phyloP scores from a whole-genome alignment of 2,329 filamentous ascomycete genomes.

The Achaetomium macrosporum region DNA sequence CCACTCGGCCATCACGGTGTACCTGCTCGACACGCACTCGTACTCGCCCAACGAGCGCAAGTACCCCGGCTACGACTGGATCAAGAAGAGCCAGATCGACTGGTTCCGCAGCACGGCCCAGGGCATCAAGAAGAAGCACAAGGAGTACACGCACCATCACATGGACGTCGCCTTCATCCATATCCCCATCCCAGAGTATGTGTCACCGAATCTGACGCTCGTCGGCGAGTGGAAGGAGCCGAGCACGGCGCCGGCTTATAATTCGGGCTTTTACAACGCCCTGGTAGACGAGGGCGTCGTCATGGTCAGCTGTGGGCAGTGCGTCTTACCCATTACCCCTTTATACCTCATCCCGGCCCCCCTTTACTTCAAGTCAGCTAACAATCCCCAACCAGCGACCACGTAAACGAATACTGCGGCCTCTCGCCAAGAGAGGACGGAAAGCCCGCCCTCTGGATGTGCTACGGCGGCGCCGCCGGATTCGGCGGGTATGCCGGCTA shows the following conservation, averaged over 20 bases:
- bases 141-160: slow-evolving; percentile 83
- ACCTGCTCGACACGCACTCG: slow-evolving; percentile 86
- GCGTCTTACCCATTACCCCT: slow-evolving; percentile 31
- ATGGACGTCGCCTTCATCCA: slow-evolving; percentile 97
- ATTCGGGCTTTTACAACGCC: slow-evolving; percentile 88
- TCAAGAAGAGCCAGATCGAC: slow-evolving; percentile 87
- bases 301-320: slow-evolving; percentile 88
- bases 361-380: neutral
- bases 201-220: slow-evolving; percentile 50
- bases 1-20: slow-evolving; percentile 90
- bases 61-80: slow-evolving; percentile 93
- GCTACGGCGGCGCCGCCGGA: slow-evolving; percentile 85
- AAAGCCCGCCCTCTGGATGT: slow-evolving; percentile 88
- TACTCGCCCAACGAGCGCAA: slow-evolving; percentile 86
- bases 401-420: slow-evolving; percentile 94
- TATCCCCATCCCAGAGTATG: slow-evolving; percentile 90
- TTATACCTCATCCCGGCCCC: too few relatives aligned
- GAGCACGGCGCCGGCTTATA: slow-evolving; percentile 82
- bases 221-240: slow-evolving; percentile 74
- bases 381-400: slow-evolving; percentile 55
- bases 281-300: slow-evolving; percentile 79
- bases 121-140: slow-evolving; percentile 68
- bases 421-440: slow-evolving; percentile 52
- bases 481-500: slow-evolving; percentile 96
- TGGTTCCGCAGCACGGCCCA: slow-evolving; percentile 85